A percentile compares a stretch with the other conserved stretches of the same genome.
Evolutionary conservation across 495 filamentous ascomycete species (phyloP).

Genomic region (Aspergillus diversus): DNA sequence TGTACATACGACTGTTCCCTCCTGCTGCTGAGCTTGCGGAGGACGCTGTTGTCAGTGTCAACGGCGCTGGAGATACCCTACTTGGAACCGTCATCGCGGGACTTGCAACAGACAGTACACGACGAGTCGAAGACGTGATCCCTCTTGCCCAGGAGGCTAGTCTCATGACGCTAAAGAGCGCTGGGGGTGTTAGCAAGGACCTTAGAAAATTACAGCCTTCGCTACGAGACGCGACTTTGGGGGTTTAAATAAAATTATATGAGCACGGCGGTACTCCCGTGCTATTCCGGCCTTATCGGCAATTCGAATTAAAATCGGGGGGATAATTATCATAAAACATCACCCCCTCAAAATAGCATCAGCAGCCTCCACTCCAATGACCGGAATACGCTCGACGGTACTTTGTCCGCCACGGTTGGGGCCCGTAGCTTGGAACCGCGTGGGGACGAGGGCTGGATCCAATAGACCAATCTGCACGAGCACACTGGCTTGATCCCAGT

Average conservation of each 20-base stretch:
- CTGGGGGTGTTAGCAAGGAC: conserved; percentile 66
- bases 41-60: conserved; percentile 79
- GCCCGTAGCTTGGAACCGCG: conserved; percentile 39
- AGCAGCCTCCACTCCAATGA: conserved; percentile 26
- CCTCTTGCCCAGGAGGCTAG: conserved; percentile 71
- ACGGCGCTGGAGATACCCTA: conserved; percentile 94
- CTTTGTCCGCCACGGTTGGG: conserved; percentile 27
- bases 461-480: conserved; percentile 76
- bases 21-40: conserved; percentile 61
- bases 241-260: no score
- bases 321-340: neutral
- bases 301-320: neutral
- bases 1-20: conserved; percentile 83
- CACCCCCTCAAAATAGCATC: conserved; percentile 14
- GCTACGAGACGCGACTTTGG: neutral
- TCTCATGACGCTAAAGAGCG: conserved; percentile 70
- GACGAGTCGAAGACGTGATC: conserved; percentile 45
- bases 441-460: conserved; percentile 58
- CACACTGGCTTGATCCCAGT: conserved; percentile 85
- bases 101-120: conserved; percentile 41
- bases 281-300: no score
- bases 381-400: conserved; percentile 30
- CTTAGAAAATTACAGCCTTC: conserved; percentile 20
- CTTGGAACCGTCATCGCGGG: conserved; percentile 79
- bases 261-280: no score